phyloP scores from a whole-genome alignment of 208 protist species.

The Leishmania turanica region DNA sequence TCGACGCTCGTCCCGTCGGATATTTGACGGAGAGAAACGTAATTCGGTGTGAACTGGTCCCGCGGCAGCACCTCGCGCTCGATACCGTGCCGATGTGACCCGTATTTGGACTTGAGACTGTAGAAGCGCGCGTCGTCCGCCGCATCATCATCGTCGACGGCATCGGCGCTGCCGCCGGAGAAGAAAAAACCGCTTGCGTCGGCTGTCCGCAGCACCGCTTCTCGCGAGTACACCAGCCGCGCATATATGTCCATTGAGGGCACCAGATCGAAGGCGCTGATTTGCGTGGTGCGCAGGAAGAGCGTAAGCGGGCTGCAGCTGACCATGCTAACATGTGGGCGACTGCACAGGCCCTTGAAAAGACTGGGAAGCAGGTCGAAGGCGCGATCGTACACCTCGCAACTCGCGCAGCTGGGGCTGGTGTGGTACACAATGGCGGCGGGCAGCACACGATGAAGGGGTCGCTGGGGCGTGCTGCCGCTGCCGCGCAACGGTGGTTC shows the following conservation, averaged over 20 bases:
- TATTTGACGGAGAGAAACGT: constrained; percentile 17
- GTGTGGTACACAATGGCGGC: constrained; percentile 53
- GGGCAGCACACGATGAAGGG: constrained; percentile 33
- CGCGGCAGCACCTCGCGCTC: constrained; percentile 24
- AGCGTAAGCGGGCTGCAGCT: constrained; percentile 72
- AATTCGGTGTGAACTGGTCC: constrained; percentile 19
- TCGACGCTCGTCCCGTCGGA: constrained; percentile 15
- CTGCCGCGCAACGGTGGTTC: constrained; percentile 7
- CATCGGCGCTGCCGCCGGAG: background rate
- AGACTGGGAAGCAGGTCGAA: constrained; percentile 66
- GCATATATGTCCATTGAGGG: constrained; percentile 43
- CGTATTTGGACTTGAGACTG: constrained; percentile 21
- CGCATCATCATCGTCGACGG: background rate
- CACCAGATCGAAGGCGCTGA: constrained; percentile 17
- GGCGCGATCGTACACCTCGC: constrained; percentile 37
- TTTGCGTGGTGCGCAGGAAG: constrained; percentile 40
- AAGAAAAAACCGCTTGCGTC: constrained; percentile 5
- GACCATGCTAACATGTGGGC: constrained; percentile 42
- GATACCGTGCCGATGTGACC: constrained; percentile 5
- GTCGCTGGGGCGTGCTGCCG: constrained; percentile 17
- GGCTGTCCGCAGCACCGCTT: constrained; percentile 19
- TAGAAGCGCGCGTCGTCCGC: constrained; percentile 17
- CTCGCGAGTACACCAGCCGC: constrained; percentile 21
- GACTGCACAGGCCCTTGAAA: constrained; percentile 53
- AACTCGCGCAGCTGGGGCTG: constrained; percentile 33